These are phyloP conservation scores for Clarireedia homoeocarpa DNA, from an alignment of 2,329 filamentous ascomycete genomes.

Conservation along the genomic window DNA sequence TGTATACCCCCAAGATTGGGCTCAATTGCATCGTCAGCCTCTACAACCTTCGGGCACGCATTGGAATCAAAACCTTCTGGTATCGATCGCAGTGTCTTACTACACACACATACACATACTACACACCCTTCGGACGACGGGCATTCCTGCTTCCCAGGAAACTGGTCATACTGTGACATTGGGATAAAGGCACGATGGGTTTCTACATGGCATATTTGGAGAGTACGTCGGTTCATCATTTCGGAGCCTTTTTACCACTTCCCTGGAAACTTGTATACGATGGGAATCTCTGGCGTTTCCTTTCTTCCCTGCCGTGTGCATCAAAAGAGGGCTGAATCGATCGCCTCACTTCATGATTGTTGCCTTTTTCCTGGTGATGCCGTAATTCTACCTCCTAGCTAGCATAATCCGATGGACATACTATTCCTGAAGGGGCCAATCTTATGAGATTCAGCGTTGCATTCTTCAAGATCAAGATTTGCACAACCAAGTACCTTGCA, in stretches of 20 bases:
- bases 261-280: constrained; percentile 21
- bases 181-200: constrained; percentile 41
- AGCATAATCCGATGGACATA: not conserved
- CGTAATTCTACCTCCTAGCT: constrained; percentile 1
- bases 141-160: constrained; percentile 15
- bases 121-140: constrained; percentile 13
- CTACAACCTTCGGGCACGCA: constrained; percentile 20
- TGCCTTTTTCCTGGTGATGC: constrained; percentile 2
- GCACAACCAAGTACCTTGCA: constrained; percentile 12
- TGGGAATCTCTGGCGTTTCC: constrained; percentile 9
- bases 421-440: constrained; percentile 4
- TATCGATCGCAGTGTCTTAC: constrained; percentile 21
- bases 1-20: constrained; percentile 41
- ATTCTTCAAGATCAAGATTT: constrained; percentile 3
- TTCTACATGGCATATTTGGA: constrained; percentile 50
- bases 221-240: constrained; percentile 27
- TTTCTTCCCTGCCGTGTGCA: not conserved
- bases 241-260: constrained; percentile 13
- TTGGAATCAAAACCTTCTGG: constrained; percentile 19
- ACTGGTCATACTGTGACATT: constrained; percentile 15
- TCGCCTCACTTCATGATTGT: constrained; percentile 2
- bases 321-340: constrained; percentile 7
- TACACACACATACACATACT: constrained; percentile 12
- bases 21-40: constrained; percentile 42
- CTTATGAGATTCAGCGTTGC: constrained; percentile 2